Conservation (phyloP, 345 rosid species). For the Mangifera indica region DNA sequence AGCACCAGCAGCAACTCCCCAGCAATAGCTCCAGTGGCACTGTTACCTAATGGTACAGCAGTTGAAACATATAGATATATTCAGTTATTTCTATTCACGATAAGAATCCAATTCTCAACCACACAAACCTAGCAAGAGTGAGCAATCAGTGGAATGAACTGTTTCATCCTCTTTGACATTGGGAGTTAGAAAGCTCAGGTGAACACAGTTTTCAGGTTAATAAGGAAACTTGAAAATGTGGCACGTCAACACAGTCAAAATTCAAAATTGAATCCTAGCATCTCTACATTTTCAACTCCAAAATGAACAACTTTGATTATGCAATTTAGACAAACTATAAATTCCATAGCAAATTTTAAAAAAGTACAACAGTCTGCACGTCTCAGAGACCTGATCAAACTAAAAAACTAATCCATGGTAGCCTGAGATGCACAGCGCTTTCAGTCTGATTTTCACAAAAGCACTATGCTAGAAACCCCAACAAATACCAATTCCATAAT, state of each 20-base stretch:
- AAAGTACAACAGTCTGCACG: no score
- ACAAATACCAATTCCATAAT: no score
- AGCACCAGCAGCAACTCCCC: conserved; percentile 99
- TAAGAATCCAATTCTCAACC: not conserved
- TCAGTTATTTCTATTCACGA: not conserved
- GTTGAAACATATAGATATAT: conserved; percentile 5
- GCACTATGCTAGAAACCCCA: no score
- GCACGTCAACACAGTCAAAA: not conserved
- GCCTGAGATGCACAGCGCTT: no score
- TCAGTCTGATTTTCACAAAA: not conserved
- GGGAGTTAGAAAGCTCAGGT: not conserved
- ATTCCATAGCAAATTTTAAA: not conserved
- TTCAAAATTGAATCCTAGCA: not conserved
- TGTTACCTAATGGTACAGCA: conserved; percentile 45
- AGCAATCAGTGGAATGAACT: not conserved
- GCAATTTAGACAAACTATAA: not conserved
- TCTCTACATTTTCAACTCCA: not conserved
- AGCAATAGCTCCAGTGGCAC: conserved; percentile 80
- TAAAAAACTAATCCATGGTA: no score
- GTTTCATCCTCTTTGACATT: not conserved
- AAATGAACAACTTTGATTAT: not conserved
- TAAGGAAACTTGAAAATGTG: not conserved
- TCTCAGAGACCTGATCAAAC: no score
- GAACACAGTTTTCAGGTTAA: not conserved
- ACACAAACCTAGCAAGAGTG: not conserved